Evolutionary conservation across 495 filamentous ascomycete genomes (phyloP), one percentile per base, ranked within the genome.

Genomic region (Annulohypoxylon moriforme): DNA sequence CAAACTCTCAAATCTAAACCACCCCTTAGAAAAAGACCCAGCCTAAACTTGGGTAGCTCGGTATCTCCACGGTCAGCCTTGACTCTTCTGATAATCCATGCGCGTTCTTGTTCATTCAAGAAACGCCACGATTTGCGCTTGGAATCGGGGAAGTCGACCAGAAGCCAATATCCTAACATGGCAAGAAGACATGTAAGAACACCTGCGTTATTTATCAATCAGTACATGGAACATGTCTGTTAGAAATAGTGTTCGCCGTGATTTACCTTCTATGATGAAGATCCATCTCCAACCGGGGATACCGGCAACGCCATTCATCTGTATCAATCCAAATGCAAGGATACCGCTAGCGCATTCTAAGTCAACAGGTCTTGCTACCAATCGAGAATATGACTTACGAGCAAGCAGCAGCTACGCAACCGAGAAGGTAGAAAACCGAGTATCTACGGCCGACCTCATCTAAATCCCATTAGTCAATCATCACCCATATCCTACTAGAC

Each of bases 111-210:
- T 0, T 80, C 71, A 53, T 60, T 83, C 9, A 89, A 76, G 76
- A 89, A 89, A 3, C 71, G 68, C 86, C 86, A 89, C 18, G 84
- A 84, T 47, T 83, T 82, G 60, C 82, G 77, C 2, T 84, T 79
- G 4, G 79, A 77, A 24, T 89, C 87, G 0, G 87, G 88, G 69
- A 89, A 89, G 72, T 89, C 87, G 40, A 89, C 86, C n/a, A 90
- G 71, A 64, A 86, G 78, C 69, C 85, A 75, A 44, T 83, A 87
- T 38, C 81, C 82, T 11, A 83, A 59, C 14, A 85, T 70, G 13
- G 81, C 80, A 20, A 85, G 79, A 1, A 75, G 56, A 0, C 80
- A 79, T 9, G 84, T 86, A 34, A 86, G 77, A n/a, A 74, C 47
- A 31, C 62, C 76, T 77, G 31, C 16, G 8, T 9, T 1, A 2